Evolutionary conservation across 1,284 basidiomycete species (phyloP).

Genomic region (Stereum hirsutum): DNA sequence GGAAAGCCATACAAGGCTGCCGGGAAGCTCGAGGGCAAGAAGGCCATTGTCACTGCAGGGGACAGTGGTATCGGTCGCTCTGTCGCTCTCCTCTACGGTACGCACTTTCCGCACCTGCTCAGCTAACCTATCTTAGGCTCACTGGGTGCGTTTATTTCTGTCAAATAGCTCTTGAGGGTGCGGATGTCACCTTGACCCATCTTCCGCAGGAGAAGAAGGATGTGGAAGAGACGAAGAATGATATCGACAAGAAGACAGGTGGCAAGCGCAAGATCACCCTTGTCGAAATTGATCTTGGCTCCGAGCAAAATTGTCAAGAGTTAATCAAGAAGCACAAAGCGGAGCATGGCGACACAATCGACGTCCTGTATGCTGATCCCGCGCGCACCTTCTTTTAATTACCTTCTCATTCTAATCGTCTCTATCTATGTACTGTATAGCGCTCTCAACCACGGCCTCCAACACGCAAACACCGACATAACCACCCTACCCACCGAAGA

Average conservation of each 20-base stretch:
- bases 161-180: slow-evolving; percentile 53
- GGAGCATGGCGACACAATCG: slow-evolving; percentile 26
- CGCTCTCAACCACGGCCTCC: slow-evolving; percentile 45
- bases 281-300: slow-evolving; percentile 31
- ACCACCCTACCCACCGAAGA: slow-evolving; percentile 34
- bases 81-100: slow-evolving; percentile 21
- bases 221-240: slow-evolving; percentile 25
- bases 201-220: slow-evolving; percentile 41
- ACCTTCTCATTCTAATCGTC: background rate
- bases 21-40: slow-evolving; percentile 35
- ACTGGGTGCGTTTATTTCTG: background rate
- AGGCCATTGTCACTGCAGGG: slow-evolving; percentile 39
- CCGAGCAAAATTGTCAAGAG: slow-evolving; percentile 31
- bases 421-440: no score
- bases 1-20: slow-evolving; percentile 31
- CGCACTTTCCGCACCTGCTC: background rate
- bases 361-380: slow-evolving; percentile 28
- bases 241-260: slow-evolving; percentile 29
- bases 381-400: background rate
- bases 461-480: slow-evolving; percentile 36
- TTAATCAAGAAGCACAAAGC: slow-evolving; percentile 34
- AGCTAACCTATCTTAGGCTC: slow-evolving; percentile 21
- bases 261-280: slow-evolving; percentile 31
- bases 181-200: slow-evolving; percentile 43
- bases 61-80: slow-evolving; percentile 40